A percentile compares a stretch with the other conserved stretches of the same genome.
Conservation (phyloP, 1,139 yeast species). For the Debaryomyces subglobosus region DNA sequence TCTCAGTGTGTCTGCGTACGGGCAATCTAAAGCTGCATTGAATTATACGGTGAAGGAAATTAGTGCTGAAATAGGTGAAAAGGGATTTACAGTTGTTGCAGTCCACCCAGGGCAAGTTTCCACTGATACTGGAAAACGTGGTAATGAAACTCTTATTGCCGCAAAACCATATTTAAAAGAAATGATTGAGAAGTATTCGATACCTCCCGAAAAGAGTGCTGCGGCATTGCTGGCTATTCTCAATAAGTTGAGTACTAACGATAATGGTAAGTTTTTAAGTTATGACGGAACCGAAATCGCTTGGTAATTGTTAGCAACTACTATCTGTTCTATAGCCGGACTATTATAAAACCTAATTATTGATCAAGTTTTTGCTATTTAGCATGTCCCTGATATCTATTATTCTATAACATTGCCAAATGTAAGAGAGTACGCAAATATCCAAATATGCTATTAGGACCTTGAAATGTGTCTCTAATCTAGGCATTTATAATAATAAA, state of each 20-base stretch:
- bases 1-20: slow-evolving; percentile 24
- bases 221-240: slow-evolving; percentile 7
- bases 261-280: slow-evolving; percentile 15
- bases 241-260: slow-evolving; percentile 8
- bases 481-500: no score
- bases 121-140: slow-evolving; percentile 25
- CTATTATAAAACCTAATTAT: not conserved
- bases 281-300: slow-evolving; percentile 15
- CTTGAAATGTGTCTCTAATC: not conserved
- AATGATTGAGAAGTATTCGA: not conserved
- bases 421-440: no score
- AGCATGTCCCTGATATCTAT: no score
- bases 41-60: slow-evolving; percentile 24
- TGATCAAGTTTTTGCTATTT: not conserved
- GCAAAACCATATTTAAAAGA: slow-evolving; percentile 2
- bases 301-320: slow-evolving; percentile 6
- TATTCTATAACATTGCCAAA: no score
- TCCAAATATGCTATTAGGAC: no score
- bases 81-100: slow-evolving; percentile 27
- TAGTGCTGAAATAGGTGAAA: slow-evolving; percentile 22
- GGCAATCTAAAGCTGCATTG: slow-evolving; percentile 34
- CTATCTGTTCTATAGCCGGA: not conserved
- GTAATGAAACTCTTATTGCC: not conserved
- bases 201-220: slow-evolving; percentile 15
- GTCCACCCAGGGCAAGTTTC: slow-evolving; percentile 36